These are phyloP conservation scores for Pisolithus orientalis DNA, from an alignment of 768 basidiomycete genomes.

Conservation along the genomic window DNA sequence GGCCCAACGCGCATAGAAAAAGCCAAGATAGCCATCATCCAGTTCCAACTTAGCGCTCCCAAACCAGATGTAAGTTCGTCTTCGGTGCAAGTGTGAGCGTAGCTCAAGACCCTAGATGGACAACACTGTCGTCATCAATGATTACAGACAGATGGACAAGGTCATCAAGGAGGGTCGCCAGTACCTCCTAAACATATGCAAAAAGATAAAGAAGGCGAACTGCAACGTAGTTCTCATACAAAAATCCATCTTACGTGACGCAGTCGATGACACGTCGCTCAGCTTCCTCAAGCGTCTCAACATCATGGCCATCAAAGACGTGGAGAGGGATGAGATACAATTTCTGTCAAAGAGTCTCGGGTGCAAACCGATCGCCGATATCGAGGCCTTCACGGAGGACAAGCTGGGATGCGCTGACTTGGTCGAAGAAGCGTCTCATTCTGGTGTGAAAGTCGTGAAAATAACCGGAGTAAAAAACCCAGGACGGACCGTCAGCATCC, in stretches of 20 bases:
- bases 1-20: constrained; percentile 96
- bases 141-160: constrained; percentile 99
- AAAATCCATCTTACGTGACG: constrained; percentile 98
- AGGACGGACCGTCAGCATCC: constrained; percentile 90
- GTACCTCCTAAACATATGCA: constrained; percentile 96
- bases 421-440: constrained; percentile 79
- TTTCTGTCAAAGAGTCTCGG: constrained; percentile 93
- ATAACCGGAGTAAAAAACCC: constrained; percentile 93
- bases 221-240: constrained; percentile 99
- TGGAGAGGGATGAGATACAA: constrained; percentile 97
- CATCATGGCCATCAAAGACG: constrained; percentile 94
- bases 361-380: constrained; percentile 94
- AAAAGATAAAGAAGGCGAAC: constrained; percentile 99
- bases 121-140: constrained; percentile 98
- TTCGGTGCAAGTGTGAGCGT: neutral
- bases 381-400: constrained; percentile 96
- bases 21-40: constrained; percentile 96
- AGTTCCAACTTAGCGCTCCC: constrained; percentile 96
- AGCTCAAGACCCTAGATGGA: constrained; percentile 69
- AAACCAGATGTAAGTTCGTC: constrained; percentile 82
- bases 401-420: constrained; percentile 96
- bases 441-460: constrained; percentile 86
- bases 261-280: constrained; percentile 96
- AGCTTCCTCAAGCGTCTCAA: constrained; percentile 96
- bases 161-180: constrained; percentile 98